Percentiles rank a stretch among this genome's conserved stretches.
Conservation (phyloP, 345 rosid species). For the Jatropha curcas region DNA sequence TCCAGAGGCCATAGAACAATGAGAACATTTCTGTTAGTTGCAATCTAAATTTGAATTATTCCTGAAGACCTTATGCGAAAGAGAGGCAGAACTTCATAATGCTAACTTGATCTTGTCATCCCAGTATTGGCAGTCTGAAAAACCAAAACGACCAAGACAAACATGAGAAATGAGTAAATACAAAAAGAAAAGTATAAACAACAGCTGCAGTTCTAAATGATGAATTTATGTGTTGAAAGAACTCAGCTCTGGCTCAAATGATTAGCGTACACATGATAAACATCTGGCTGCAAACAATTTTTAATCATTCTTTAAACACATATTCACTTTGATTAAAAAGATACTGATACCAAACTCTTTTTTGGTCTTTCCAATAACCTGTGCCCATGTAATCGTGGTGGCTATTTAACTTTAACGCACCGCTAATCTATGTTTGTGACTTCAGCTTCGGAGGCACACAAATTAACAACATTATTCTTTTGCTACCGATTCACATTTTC, state of each 20-base stretch:
- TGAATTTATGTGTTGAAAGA: neutral
- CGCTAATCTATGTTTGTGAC: neutral
- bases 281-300: neutral
- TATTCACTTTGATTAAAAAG: too few species aligned
- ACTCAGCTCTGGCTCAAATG: neutral
- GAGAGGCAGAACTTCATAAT: slow-evolving; percentile 7
- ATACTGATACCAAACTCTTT: neutral
- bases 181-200: neutral
- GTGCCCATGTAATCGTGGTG: neutral
- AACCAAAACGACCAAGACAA: neutral
- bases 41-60: slow-evolving; percentile 8
- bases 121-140: slow-evolving; percentile 5
- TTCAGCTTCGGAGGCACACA: neutral
- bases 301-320: neutral
- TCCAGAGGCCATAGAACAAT: slow-evolving; percentile 89
- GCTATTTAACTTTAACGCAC: neutral
- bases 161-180: neutral
- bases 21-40: slow-evolving; percentile 79
- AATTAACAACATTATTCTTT: neutral
- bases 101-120: neutral
- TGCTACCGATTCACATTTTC: neutral
- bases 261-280: neutral
- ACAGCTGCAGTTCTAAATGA: neutral
- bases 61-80: slow-evolving; percentile 11
- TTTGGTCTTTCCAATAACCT: neutral